Base-by-base conservation (phyloP, 2,329 filamentous ascomycete species). In the Erysiphe neolycopersici region DNA sequence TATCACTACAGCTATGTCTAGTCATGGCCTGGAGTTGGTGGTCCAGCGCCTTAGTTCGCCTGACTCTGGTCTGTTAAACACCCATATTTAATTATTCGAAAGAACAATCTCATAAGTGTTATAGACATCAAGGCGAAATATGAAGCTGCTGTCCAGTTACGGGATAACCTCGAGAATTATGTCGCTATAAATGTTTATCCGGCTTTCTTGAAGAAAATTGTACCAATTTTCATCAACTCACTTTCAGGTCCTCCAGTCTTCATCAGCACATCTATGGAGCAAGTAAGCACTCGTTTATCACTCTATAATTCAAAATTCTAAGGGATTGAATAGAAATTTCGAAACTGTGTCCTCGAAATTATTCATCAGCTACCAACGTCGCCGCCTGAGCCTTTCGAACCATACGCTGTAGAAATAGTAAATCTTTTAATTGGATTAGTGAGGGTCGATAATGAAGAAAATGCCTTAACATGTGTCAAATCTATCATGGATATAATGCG, bases 381-480 rank as follows among this genome's bases (percentile, higher is more conserved):
- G 35, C 77, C 82, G 1, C 62, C 73, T 44, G 84, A 94, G 53
- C 74, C 74, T 1, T 76, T 94, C 61, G 85, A 95, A 58, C 79
- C 77, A 0, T 91, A 87, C 59, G 85, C 87, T 35, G 71, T 76
- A 50, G 82, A 91, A 56, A 76, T 92, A 47, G 82, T 94, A 47
- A 85, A 94, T 56, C 68, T 92, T 50, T 68, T 95, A 49, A 87
- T 95, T 75, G 71, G 73, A 44, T 64, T 98, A 46, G 84, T 95
- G 47, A 76, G 78, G 51, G 78, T 74, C 37, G 89, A 99, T 60
- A 98, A 98, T 54, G 89, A 99, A 61, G 89, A 99, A 49, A 99
- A 98, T 66, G 89, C 87, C 2, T 83, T 91, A n/a, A 64, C 98
- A 48, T 94, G 87, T 58, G 83, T 99, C 62, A 98, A 98, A 66